Base-by-base conservation (phyloP, 1,284 basidiomycete species). In the Rhodotorula sp. region DNA sequence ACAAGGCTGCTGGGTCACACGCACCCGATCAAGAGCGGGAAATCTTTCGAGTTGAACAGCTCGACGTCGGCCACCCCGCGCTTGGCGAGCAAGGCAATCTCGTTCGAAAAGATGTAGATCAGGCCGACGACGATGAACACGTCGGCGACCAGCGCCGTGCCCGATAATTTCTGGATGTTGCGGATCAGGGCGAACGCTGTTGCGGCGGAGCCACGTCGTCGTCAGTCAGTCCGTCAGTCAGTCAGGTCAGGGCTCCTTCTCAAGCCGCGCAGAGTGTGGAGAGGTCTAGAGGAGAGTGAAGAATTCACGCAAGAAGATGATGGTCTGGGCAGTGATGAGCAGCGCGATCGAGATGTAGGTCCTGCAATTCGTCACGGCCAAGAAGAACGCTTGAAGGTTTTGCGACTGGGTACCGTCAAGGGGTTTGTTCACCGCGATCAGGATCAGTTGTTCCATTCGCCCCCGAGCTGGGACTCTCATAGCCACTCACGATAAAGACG, bases 141-240 rank as follows among this genome's bases (percentile, higher is more conserved):
- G 80, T 99, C 96, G 4, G 96, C 96, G 30, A 98, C 82, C 54
- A 99, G 86, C 0, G 94, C 96, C 0, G 94, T 91, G 1, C 89
- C 89, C 76, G 92, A 95, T 48, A 99, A 85, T 82, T 96, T 97
- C 37, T 93, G 91, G 26, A 97, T 85, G 80, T 95, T 92, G 42
- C 94, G 86, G 64, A 96, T 85, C 75, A 97, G 87, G 15, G 88
- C 89, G 55, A 95, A 83, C 0, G 93, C 73, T 74, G 61, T 48
- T 20, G 44, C 29, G 12, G 51, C 4, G 60, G 29, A 24, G 18
- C 7, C n/a, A n/a, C 17, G n/a, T 33, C 2, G 37, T 42, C 10
- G 37, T 42, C 37, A 42, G 1, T 42, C 37, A 42, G 37, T 42
- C 37, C 37, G 37, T n/a, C n/a, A n/a, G n/a, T n/a, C n/a, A n/a